Conservation (phyloP, 257 asterid species). For the Scutellaria galericulata region DNA sequence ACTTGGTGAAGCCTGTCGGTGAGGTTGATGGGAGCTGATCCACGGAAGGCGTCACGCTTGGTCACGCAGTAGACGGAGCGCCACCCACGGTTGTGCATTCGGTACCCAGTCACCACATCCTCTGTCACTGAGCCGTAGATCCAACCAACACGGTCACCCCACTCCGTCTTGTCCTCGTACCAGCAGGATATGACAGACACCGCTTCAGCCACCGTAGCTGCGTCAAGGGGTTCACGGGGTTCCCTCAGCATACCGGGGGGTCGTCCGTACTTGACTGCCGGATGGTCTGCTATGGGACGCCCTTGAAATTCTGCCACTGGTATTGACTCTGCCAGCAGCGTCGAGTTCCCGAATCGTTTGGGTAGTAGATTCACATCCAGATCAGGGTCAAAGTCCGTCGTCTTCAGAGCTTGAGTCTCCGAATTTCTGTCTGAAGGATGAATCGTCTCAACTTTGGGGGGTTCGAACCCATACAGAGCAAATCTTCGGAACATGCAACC, state of each 20-base stretch:
- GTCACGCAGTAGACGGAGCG: constrained; percentile 66
- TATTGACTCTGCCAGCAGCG: constrained; percentile 54
- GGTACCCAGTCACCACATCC: constrained; percentile 72
- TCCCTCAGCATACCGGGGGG: constrained; percentile 56
- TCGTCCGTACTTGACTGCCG: constrained; percentile 64
- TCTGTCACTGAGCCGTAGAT: constrained; percentile 70
- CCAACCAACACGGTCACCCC: constrained; percentile 81
- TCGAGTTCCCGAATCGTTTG: constrained; percentile 63
- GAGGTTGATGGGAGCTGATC: constrained; percentile 69
- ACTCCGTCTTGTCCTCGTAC: constrained; percentile 74
- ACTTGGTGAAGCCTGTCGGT: constrained; percentile 76
- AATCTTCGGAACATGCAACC: constrained; percentile 62
- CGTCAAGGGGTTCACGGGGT: constrained; percentile 58
- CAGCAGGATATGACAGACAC: constrained; percentile 66
- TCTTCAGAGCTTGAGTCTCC: constrained; percentile 47
- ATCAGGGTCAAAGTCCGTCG: constrained; percentile 56
- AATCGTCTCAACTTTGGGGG: constrained; percentile 46
- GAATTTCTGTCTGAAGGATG: constrained; percentile 29
- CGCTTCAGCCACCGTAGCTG: constrained; percentile 62
- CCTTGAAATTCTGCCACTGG: constrained; percentile 64
- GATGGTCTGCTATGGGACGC: constrained; percentile 69
- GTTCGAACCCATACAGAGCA: constrained; percentile 70
- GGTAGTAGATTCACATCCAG: constrained; percentile 56
- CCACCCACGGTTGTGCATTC: constrained; percentile 80
- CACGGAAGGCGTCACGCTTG: constrained; percentile 64